phyloP scores from a whole-genome alignment of 1,284 basidiomycete genomes.

The Laetiporus sulphureus region DNA sequence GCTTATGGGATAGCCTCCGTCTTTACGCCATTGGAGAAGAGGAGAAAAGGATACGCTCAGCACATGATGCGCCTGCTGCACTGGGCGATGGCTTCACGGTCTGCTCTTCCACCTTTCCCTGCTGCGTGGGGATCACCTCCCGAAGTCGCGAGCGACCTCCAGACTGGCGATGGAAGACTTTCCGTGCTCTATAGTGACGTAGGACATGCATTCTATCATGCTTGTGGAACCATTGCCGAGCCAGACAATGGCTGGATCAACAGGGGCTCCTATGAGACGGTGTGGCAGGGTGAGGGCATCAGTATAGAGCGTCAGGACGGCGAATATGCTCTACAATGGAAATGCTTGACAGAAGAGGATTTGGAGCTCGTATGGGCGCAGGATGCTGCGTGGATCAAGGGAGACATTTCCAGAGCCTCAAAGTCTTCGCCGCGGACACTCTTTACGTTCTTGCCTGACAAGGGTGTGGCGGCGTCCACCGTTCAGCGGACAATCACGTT shows the following conservation, averaged over 20 bases:
- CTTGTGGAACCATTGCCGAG: conserved; percentile 39
- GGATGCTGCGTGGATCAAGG: conserved; percentile 16
- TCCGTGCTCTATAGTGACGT: conserved; percentile 63
- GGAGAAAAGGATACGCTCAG: conserved; percentile 37
- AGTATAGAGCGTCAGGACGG: too few species aligned
- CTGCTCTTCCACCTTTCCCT: conserved; percentile 29
- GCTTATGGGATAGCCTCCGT: conserved; percentile 38
- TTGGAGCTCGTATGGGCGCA: conserved; percentile 15
- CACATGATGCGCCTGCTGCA: conserved; percentile 46
- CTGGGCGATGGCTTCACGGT: conserved; percentile 31
- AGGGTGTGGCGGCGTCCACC: conserved; percentile 41
- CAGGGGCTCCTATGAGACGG: too few species aligned
- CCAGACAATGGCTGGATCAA: too few species aligned
- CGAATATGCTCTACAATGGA: too few species aligned
- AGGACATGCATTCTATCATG: conserved; percentile 45
- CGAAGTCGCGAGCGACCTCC: conserved; percentile 10
- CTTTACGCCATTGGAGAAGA: conserved; percentile 35
- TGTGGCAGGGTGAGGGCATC: conserved; percentile 13
- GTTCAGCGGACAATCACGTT: conserved; percentile 19
- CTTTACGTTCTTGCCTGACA: conserved; percentile 39
- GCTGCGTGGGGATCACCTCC: conserved; percentile 33
- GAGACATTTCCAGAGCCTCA: conserved; percentile 13
- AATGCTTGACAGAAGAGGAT: conserved; percentile 18
- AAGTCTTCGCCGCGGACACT: conserved; percentile 8
- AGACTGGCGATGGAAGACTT: conserved; percentile 30